A percentile compares a stretch with the other conserved stretches of the same genome.
Evolutionary conservation across 2,329 filamentous ascomycete genomes (phyloP).

Genomic region (Neonectria ditissima): DNA sequence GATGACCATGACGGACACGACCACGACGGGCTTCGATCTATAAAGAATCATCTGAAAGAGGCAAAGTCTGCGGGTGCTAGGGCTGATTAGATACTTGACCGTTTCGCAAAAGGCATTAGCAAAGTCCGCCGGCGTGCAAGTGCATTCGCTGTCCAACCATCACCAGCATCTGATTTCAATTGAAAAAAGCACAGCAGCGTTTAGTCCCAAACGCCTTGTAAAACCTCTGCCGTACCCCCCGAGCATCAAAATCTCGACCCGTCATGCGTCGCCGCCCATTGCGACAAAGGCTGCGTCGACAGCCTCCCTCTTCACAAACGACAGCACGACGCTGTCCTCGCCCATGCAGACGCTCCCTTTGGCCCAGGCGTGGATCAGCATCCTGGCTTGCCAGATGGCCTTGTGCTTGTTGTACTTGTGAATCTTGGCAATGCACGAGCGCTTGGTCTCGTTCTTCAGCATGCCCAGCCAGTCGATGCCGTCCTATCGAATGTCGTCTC

Average conservation of each 20-base stretch:
- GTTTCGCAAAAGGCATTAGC: no score
- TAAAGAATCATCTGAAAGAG: conserved; percentile 39
- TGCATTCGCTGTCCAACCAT: neutral
- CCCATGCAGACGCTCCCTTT: conserved; percentile 44
- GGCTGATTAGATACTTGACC: no score
- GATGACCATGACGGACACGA: conserved; percentile 47
- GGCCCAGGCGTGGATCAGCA: conserved; percentile 41
- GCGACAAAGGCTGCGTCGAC: conserved; percentile 37
- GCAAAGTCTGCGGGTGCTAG: no score
- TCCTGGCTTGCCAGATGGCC: conserved; percentile 47
- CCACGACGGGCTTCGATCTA: conserved; percentile 35
- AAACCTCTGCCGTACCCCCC: neutral
- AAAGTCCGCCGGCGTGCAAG: no score
- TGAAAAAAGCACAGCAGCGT: neutral
- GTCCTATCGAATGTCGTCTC: conserved; percentile 45
- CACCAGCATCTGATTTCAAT: neutral
- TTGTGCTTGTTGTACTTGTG: conserved; percentile 49
- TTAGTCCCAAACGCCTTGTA: neutral
- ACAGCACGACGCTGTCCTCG: conserved; percentile 28
- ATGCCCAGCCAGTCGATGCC: conserved; percentile 36
- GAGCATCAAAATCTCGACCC: neutral
- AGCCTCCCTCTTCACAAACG: conserved; percentile 41
- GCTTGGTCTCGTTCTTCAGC: conserved; percentile 37
- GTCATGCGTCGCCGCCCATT: conserved; percentile 29
- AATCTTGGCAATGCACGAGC: conserved; percentile 42